Conservation (phyloP, 1,284 basidiomycete genomes). For the Pseudozyma pruni region DNA sequence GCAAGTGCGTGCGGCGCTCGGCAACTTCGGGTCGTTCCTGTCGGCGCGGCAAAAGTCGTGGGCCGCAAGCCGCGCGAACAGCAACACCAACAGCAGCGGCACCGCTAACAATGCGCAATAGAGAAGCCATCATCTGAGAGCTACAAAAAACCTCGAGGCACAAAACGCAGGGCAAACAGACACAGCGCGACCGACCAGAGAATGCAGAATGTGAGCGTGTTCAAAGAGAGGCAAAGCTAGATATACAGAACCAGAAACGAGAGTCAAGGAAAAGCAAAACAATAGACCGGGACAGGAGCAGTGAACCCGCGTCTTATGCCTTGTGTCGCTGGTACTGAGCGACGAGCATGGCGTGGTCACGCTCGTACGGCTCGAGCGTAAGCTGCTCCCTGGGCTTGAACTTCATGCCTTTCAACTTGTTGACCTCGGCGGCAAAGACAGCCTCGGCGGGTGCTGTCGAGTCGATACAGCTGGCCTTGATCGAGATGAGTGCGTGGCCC, state of each 20-base stretch:
- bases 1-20: slow-evolving; percentile 59
- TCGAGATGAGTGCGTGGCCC: slow-evolving; percentile 93
- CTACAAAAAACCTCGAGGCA: too few relatives aligned
- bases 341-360: slow-evolving; percentile 66
- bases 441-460: slow-evolving; percentile 89
- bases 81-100: slow-evolving; percentile 7
- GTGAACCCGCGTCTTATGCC: slow-evolving; percentile 24
- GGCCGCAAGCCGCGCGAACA: slow-evolving; percentile 29
- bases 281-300: background rate
- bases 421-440: slow-evolving; percentile 89
- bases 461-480: slow-evolving; percentile 99
- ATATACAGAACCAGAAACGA: slow-evolving; percentile 51
- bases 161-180: too few relatives aligned
- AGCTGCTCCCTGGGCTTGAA: slow-evolving; percentile 84
- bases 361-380: slow-evolving; percentile 72
- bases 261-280: slow-evolving; percentile 12
- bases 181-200: background rate
- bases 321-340: slow-evolving; percentile 65
- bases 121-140: slow-evolving; percentile 1
- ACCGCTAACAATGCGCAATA: background rate
- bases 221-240: slow-evolving; percentile 35
- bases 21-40: slow-evolving; percentile 62
- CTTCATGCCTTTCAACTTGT: slow-evolving; percentile 77
- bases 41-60: slow-evolving; percentile 51
- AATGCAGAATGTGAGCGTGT: slow-evolving; percentile 37